These are phyloP conservation scores for Prunella vulgaris DNA, from an alignment of 257 asterid genomes.

Conservation along the genomic window DNA sequence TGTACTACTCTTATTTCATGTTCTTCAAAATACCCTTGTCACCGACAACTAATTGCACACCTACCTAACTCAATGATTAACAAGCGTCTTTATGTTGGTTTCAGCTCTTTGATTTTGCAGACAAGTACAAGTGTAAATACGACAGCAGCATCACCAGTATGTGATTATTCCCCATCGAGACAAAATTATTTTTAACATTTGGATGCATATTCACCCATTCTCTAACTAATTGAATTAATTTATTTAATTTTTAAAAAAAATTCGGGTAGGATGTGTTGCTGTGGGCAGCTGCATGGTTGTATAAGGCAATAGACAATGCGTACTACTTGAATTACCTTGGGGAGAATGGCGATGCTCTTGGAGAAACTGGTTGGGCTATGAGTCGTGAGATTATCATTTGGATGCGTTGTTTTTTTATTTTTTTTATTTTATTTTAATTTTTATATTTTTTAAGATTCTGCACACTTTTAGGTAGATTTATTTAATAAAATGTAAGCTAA, in stretches of 20 bases:
- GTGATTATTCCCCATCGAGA: slow-evolving; percentile 25
- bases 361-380: slow-evolving; percentile 98
- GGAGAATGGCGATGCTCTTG: slow-evolving; percentile 72
- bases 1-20: no score
- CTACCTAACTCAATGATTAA: background rate
- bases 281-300: slow-evolving; percentile 98
- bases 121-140: slow-evolving; percentile 93
- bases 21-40: slow-evolving; percentile 20
- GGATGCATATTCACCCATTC: no score
- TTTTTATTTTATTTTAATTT: no score
- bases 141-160: slow-evolving; percentile 81
- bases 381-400: no score
- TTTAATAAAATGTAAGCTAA: no score
- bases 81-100: slow-evolving; percentile 9
- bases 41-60: background rate
- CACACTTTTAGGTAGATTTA: no score
- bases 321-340: slow-evolving; percentile 75
- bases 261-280: slow-evolving; percentile 71
- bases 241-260: no score
- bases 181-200: no score
- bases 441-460: no score
- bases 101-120: slow-evolving; percentile 93
- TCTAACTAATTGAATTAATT: background rate
- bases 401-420: no score
- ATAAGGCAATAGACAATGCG: slow-evolving; percentile 71